A percentile compares a stretch with the other conserved stretches of the same genome.
These are phyloP conservation scores for Rutidosis leptorrhynchoides DNA, from an alignment of 129 eudicot genomes.

Conservation along the genomic window DNA sequence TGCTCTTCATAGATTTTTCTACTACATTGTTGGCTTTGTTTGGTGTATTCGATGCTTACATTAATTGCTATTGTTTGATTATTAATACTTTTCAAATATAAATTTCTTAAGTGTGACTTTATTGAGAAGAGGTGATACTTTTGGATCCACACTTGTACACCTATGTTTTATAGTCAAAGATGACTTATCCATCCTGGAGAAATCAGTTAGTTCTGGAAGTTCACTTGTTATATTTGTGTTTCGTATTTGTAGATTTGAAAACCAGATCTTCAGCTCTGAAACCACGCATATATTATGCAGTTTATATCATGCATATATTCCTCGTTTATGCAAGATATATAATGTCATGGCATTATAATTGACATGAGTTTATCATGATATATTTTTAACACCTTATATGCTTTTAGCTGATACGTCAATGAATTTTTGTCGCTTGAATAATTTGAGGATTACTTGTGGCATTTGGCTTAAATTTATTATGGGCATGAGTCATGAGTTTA, in stretches of 20 bases:
- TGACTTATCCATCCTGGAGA: background rate
- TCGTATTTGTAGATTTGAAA: background rate
- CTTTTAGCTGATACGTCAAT: background rate
- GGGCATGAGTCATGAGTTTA: too few relatives aligned
- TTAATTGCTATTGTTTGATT: background rate
- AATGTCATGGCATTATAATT: background rate
- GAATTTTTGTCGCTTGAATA: too few relatives aligned
- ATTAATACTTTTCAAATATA: background rate
- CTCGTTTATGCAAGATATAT: background rate
- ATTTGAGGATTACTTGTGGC: too few relatives aligned
- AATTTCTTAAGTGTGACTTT: background rate
- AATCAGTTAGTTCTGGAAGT: background rate
- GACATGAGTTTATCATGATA: background rate
- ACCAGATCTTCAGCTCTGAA: background rate
- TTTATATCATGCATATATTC: background rate
- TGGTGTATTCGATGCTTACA: conserved; percentile 6
- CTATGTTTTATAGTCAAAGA: background rate
- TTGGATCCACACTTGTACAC: background rate
- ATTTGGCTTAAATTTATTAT: too few relatives aligned
- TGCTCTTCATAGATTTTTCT: background rate
- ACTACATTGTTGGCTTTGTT: background rate
- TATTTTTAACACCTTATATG: background rate
- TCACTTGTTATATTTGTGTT: background rate
- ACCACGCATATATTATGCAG: background rate
- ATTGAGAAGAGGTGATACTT: background rate